Evolutionary conservation across 2,329 filamentous ascomycete species (phyloP), one percentile per base, ranked within the genome.

Genomic region (Boeremia exigua): DNA sequence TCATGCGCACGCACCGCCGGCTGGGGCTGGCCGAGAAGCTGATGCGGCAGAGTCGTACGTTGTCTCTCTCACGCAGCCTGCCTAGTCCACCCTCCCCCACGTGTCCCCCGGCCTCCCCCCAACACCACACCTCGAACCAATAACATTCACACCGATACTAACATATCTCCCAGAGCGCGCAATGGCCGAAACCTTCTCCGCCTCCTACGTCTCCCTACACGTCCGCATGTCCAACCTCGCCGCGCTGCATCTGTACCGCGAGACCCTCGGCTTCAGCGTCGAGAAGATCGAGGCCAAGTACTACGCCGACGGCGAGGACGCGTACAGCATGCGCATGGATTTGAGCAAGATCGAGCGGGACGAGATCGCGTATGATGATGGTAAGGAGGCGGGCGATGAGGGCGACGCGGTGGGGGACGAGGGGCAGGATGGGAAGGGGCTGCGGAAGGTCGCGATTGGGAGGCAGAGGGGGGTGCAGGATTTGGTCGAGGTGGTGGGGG

Each of bases 281-380:
- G 66, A 69, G 14, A 69, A 67, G 81, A 87, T 89, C 10, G 92
- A 96, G 78, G 75, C 84, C 44, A 95, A 93, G 79, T 96, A 96
- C 84, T 99, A 99, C 75, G 95, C 95, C 54, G 95, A 99, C 76
- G 94, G 94, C 57, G 95, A 99, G 80, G 92, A 99, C 80, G 95
- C 95, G 33, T 96, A 88, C 74, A 90, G 87, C 72, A 99, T 99
- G 95, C 88, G 88, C 60, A 90, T 96, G 75, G 89, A 98, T 70
- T 83, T 99, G 38, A 77, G 78, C 2, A 78, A 80, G 46, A 73
- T 88, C 39, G 80, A 82, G 63, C 82, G 89, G 11, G 63, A 74
- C 12, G 17, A 28, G 12, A 82, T 90, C 12, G 60, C 19, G 19
- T 23, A 23, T 23, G 19, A 23, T 5, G 19, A 23, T 73, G 40